Conservation (phyloP, 1,139 yeast species). For the Blastobotrys serpentis region DNA sequence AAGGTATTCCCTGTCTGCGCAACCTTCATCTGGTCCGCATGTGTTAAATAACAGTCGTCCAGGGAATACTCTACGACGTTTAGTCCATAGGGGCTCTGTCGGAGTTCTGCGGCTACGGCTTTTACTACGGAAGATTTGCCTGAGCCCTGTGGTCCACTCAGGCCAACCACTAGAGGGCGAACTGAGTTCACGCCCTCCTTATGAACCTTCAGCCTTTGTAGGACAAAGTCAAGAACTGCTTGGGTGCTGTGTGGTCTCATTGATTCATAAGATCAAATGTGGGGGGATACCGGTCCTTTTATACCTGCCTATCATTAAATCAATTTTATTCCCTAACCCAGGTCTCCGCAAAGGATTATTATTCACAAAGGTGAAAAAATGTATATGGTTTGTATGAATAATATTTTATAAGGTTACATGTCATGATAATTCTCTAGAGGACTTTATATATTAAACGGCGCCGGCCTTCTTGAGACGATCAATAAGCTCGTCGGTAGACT, state of each 20-base stretch:
- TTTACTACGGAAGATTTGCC: slow-evolving; percentile 76
- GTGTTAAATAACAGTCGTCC: slow-evolving; percentile 82
- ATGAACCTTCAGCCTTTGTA: slow-evolving; percentile 1
- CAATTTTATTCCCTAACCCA: slow-evolving; percentile 5
- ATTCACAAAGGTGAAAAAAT: too few relatives aligned
- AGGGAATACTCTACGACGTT: slow-evolving; percentile 63
- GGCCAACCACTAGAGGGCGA: slow-evolving; percentile 61
- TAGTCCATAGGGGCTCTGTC: slow-evolving; percentile 41
- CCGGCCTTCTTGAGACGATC: slow-evolving; percentile 66
- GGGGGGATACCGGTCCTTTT: too few relatives aligned
- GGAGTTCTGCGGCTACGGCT: slow-evolving; percentile 44
- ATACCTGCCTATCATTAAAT: too few relatives aligned
- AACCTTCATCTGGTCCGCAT: slow-evolving; percentile 53
- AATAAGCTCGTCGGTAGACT: slow-evolving; percentile 76
- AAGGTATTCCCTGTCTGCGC: slow-evolving; percentile 51
- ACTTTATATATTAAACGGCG: slow-evolving; percentile 29
- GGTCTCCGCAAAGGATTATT: slow-evolving; percentile 6
- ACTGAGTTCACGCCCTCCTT: slow-evolving; percentile 2
- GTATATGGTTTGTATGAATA: too few relatives aligned
- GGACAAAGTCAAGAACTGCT: slow-evolving; percentile 16
- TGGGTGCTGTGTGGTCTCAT: slow-evolving; percentile 16
- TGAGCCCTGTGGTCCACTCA: slow-evolving; percentile 91
- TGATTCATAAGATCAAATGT: neutral
- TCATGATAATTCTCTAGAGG: neutral
- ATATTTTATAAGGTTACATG: too few relatives aligned